Conservation (phyloP, 2,329 filamentous ascomycete genomes). For the Aureobasidium sp. region DNA sequence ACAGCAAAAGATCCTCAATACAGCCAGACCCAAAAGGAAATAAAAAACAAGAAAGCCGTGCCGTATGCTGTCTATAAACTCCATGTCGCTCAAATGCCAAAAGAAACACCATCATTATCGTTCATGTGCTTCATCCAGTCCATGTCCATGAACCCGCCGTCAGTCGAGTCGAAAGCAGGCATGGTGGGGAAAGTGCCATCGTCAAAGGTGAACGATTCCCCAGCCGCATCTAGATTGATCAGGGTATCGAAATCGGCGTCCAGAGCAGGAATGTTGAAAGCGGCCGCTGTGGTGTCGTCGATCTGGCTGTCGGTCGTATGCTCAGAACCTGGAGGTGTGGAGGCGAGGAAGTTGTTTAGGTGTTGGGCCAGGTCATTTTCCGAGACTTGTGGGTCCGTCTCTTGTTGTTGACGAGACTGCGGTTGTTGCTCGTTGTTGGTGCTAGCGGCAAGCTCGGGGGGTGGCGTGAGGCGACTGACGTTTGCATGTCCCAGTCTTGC, state of each 20-base stretch:
- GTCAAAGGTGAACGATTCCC: constrained; percentile 28
- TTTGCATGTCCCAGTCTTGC: neutral
- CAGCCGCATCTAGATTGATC: constrained; percentile 32
- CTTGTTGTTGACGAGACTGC: constrained; percentile 20
- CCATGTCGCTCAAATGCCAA: constrained; percentile 3
- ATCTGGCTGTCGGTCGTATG: constrained; percentile 17
- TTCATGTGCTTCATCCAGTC: constrained; percentile 32
- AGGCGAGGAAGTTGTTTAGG: constrained; percentile 44
- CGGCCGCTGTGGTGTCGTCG: constrained; percentile 4
- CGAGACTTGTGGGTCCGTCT: constrained; percentile 22
- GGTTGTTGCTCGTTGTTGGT: neutral
- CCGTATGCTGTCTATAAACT: neutral
- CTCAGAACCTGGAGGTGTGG: constrained; percentile 40
- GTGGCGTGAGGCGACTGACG: constrained; percentile 30
- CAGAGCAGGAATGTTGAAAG: constrained; percentile 22
- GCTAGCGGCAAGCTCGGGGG: constrained; percentile 27
- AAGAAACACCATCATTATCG: constrained; percentile 1
- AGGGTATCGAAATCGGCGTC: constrained; percentile 33
- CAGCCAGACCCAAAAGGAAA: neutral
- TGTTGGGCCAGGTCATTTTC: constrained; percentile 43
- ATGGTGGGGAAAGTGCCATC: constrained; percentile 26
- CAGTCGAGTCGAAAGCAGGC: constrained; percentile 17
- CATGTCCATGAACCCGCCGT: constrained; percentile 24
- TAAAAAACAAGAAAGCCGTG: neutral
- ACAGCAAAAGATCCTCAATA: neutral